Percentiles rank a stretch among this genome's conserved stretches.
These are phyloP conservation scores for Hibiscus tridactylites DNA, from an alignment of 345 rosid species.

Conservation along the genomic window DNA sequence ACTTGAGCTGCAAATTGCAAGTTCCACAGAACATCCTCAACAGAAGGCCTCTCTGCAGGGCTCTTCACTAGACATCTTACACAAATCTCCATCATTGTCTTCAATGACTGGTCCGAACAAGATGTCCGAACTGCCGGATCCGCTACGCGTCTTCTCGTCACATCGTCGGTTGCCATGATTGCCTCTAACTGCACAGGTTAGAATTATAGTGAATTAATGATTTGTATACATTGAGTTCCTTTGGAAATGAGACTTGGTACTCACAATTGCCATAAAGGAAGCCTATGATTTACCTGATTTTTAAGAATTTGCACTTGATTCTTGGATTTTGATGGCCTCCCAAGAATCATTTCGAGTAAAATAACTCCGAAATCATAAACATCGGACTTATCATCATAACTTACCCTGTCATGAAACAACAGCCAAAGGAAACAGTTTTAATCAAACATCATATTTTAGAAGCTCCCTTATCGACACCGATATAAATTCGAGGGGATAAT, in stretches of 20 bases:
- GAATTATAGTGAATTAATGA: neutral
- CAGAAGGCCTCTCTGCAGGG: slow-evolving; percentile 58
- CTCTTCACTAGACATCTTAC: slow-evolving; percentile 58
- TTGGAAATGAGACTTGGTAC: neutral
- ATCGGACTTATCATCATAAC: slow-evolving; percentile 48
- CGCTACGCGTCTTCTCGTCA: slow-evolving; percentile 46
- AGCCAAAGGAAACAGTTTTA: neutral
- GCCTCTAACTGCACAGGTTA: slow-evolving; percentile 45
- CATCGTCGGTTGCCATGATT: slow-evolving; percentile 33
- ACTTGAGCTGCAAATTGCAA: slow-evolving; percentile 93
- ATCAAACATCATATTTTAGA: neutral
- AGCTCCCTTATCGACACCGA: neutral
- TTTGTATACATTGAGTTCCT: neutral
- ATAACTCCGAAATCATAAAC: slow-evolving; percentile 77
- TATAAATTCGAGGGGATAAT: neutral
- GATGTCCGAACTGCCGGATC: slow-evolving; percentile 49
- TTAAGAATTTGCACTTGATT: slow-evolving; percentile 44
- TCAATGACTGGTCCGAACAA: slow-evolving; percentile 69
- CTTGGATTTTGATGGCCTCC: slow-evolving; percentile 47
- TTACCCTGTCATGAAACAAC: slow-evolving; percentile 29
- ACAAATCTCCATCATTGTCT: slow-evolving; percentile 75
- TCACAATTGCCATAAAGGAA: neutral
- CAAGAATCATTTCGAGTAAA: slow-evolving; percentile 73
- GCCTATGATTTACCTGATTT: slow-evolving; percentile 39
- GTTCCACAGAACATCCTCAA: slow-evolving; percentile 91